Percentiles rank a stretch among this genome's conserved stretches.
Evolutionary conservation across 495 filamentous ascomycete species (phyloP).

Genomic region (Aspergillus mulundensis): DNA sequence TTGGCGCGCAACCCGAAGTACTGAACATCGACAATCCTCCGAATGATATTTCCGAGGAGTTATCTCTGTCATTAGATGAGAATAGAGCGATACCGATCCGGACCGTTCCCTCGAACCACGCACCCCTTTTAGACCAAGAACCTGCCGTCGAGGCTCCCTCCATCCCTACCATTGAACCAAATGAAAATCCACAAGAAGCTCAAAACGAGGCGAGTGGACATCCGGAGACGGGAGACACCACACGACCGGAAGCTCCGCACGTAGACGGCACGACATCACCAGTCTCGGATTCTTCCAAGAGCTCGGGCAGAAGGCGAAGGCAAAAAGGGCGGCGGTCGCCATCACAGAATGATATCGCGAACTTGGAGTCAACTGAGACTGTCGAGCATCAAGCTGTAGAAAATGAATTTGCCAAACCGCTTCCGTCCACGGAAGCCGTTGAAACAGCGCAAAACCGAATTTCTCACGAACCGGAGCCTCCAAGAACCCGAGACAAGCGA

Average conservation of each 20-base stretch:
- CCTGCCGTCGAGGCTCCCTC: background rate
- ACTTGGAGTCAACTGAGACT: background rate
- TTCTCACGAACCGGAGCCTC: background rate
- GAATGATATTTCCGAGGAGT: constrained; percentile 9
- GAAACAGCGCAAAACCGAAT: background rate
- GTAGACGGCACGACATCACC: constrained; percentile 14
- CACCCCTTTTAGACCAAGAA: background rate
- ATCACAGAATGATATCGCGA: background rate
- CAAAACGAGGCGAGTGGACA: background rate
- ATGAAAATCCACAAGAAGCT: background rate
- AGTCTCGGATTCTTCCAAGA: constrained; percentile 1
- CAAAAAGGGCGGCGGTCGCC: constrained; percentile 4
- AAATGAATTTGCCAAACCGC: background rate
- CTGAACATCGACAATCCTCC: background rate
- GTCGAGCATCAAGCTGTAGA: background rate
- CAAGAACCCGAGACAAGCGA: too few relatives aligned
- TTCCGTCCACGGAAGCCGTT: background rate
- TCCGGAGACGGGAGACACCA: background rate
- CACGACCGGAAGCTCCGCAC: constrained; percentile 1
- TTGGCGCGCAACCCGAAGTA: background rate
- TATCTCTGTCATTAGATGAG: background rate
- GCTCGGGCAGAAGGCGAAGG: constrained; percentile 11
- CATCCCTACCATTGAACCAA: background rate
- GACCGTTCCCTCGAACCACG: background rate
- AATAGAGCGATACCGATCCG: background rate